Conservation (phyloP, 345 rosid species). For the Boechera stricta region DNA sequence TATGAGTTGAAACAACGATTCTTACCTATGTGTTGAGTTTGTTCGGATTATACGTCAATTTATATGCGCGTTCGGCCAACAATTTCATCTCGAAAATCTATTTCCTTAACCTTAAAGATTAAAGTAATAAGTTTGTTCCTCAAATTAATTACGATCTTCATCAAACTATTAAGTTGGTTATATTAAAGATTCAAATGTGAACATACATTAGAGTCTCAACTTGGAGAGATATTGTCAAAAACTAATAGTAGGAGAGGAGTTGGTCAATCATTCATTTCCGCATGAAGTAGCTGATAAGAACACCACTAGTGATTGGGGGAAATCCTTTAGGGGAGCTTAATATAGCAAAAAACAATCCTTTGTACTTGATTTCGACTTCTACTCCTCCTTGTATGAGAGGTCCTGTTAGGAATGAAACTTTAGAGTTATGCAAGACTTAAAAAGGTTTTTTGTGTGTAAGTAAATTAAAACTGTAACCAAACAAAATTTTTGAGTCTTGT, state of each 20-base stretch:
- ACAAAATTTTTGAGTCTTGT: not conserved
- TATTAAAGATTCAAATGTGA: not conserved
- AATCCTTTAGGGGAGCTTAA: not conserved
- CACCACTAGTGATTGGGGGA: not conserved
- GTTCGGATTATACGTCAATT: not conserved
- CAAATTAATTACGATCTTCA: not conserved
- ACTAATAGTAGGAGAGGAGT: not conserved
- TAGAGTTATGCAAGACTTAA: not conserved
- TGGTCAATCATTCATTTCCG: too few relatives aligned
- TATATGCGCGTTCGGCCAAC: not conserved
- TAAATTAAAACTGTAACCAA: too few relatives aligned
- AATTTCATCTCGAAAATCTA: not conserved
- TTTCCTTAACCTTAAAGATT: not conserved
- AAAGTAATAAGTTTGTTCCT: not conserved
- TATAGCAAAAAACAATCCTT: slow-evolving; percentile 7
- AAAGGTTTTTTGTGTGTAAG: not conserved
- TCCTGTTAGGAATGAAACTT: too few relatives aligned
- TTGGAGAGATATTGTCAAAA: not conserved
- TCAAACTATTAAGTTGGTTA: not conserved
- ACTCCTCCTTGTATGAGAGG: not conserved
- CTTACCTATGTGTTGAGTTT: not conserved
- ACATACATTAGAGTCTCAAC: not conserved
- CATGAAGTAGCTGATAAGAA: not conserved
- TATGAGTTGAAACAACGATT: not conserved
- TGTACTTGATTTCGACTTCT: not conserved